phyloP scores from a whole-genome alignment of 352 stramenopile genomes.

The Poterioochromonas sp. region DNA sequence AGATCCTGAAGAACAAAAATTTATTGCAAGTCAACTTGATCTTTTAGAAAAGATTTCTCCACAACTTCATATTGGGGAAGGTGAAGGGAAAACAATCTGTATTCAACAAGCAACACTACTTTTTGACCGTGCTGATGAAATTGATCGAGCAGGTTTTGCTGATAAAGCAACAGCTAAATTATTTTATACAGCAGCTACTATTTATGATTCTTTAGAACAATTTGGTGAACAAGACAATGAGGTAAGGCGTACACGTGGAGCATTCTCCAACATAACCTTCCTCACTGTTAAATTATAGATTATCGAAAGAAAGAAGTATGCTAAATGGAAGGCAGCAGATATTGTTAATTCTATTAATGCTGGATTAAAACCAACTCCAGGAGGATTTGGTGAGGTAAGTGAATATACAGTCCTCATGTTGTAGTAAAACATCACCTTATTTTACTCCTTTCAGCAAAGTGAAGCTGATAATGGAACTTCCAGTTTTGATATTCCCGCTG shows the following conservation, averaged over 20 bases:
- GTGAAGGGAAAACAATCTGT: neutral
- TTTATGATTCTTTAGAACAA: constrained; percentile 26
- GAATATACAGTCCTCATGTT: constrained; percentile 14
- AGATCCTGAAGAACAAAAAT: constrained; percentile 5
- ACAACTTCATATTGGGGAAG: neutral
- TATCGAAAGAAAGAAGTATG: constrained; percentile 24
- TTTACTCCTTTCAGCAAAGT: constrained; percentile 14
- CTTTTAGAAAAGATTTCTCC: constrained; percentile 10
- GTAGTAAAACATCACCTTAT: constrained; percentile 13
- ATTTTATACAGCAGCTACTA: constrained; percentile 16
- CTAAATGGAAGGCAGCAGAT: constrained; percentile 29
- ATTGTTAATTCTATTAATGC: constrained; percentile 17
- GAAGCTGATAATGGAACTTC: constrained; percentile 13
- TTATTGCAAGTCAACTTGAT: neutral
- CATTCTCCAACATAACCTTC: constrained; percentile 13
- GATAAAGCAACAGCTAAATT: constrained; percentile 23
- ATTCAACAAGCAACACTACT: neutral
- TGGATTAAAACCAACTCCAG: constrained; percentile 15
- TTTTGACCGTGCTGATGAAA: constrained; percentile 6
- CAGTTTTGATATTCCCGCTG: constrained; percentile 2
- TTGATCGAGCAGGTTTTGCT: neutral
- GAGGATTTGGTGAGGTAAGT: constrained; percentile 20
- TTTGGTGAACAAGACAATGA: constrained; percentile 22
- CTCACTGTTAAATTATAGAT: constrained; percentile 17
- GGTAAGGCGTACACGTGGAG: constrained; percentile 14